Conservation (phyloP, 129 eudicot species). For the Heracleum sosnowskyi region DNA sequence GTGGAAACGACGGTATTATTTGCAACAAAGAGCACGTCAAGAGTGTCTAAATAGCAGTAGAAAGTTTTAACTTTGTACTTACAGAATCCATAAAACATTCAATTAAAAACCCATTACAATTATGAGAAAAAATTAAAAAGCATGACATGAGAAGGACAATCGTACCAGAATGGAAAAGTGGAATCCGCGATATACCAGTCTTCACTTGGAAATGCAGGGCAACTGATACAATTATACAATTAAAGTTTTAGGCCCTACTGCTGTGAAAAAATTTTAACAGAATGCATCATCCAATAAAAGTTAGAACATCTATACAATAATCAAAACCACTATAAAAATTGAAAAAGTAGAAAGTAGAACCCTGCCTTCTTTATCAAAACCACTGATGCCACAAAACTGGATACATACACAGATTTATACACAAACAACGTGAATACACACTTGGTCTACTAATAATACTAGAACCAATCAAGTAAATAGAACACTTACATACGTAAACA, state of each 20-base stretch:
- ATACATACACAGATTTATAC: too few relatives aligned
- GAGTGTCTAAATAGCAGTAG: constrained; percentile 52
- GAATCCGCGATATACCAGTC: constrained; percentile 98
- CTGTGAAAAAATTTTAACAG: background rate
- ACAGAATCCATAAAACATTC: background rate
- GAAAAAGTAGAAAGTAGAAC: too few relatives aligned
- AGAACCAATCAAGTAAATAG: too few relatives aligned
- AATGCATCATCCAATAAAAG: background rate
- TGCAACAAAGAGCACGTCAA: constrained; percentile 81
- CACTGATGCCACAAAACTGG: too few relatives aligned
- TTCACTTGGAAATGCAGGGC: constrained; percentile 75
- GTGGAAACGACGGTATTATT: constrained; percentile 53
- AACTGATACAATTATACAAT: constrained; percentile 57
- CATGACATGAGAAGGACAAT: constrained; percentile 3
- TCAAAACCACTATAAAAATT: too few relatives aligned
- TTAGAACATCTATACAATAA: background rate
- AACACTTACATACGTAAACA: too few relatives aligned
- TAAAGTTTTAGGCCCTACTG: background rate
- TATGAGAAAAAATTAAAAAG: background rate
- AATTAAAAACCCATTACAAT: background rate
- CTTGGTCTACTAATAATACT: too few relatives aligned
- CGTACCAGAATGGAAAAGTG: constrained; percentile 90
- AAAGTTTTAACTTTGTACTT: constrained; percentile 15
- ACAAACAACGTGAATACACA: too few relatives aligned
- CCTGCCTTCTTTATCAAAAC: too few relatives aligned